Percentiles rank a stretch among this genome's conserved stretches.
Conservation (phyloP, 75 land plant genomes). For the Adiantum capillusveneris region DNA sequence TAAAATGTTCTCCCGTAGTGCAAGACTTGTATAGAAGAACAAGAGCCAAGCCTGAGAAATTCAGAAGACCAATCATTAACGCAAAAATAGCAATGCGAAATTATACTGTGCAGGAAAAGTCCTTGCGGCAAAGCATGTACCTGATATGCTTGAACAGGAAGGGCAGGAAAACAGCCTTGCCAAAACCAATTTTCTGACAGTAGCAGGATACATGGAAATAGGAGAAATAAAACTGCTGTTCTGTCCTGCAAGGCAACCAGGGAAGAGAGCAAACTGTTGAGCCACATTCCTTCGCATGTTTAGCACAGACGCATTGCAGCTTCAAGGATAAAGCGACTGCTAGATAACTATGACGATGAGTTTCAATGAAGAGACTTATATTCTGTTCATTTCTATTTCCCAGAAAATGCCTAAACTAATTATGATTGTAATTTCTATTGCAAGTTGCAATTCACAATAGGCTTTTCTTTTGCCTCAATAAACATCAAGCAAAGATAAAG, state of each 20-base stretch:
- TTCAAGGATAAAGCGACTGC: neutral
- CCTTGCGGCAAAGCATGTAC: constrained; percentile 16
- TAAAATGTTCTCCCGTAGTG: constrained; percentile 84
- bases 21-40: constrained; percentile 84
- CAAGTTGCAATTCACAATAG: too few relatives aligned
- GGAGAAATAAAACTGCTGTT: constrained; percentile 80
- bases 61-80: neutral
- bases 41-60: constrained; percentile 80
- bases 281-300: too few relatives aligned
- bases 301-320: neutral
- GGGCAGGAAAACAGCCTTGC: constrained; percentile 88
- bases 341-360: too few relatives aligned
- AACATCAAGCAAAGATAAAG: too few relatives aligned
- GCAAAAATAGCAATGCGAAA: neutral
- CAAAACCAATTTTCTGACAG: constrained; percentile 58
- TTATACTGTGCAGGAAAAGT: neutral
- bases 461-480: too few relatives aligned
- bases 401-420: too few relatives aligned
- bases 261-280: too few relatives aligned
- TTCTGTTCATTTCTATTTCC: too few relatives aligned
- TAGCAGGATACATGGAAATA: constrained; percentile 67
- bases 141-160: constrained; percentile 92
- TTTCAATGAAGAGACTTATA: too few relatives aligned
- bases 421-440: too few relatives aligned
- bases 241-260: constrained; percentile 73